phyloP scores from a whole-genome alignment of 805 yeast genomes.

The Kodamaea hsintzibuensis region DNA sequence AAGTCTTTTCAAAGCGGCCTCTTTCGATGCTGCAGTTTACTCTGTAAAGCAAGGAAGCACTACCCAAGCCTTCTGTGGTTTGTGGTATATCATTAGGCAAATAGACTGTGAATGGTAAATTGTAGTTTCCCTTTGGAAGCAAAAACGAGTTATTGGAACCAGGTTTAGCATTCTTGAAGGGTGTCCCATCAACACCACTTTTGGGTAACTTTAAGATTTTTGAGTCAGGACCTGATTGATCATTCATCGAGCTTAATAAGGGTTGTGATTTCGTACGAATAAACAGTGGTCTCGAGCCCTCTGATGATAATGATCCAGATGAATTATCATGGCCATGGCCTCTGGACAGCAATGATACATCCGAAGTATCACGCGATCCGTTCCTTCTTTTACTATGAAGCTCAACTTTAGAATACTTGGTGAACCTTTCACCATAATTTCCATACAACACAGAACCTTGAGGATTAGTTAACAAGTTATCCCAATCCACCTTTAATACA shows the following conservation, averaged over 20 bases:
- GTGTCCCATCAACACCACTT: constrained; percentile 46
- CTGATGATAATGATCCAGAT: background rate
- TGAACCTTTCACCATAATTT: constrained; percentile 40
- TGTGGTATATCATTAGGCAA: constrained; percentile 51
- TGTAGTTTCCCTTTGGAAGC: constrained; percentile 53
- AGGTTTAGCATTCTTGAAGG: constrained; percentile 31
- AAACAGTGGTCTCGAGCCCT: constrained; percentile 23
- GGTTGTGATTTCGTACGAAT: constrained; percentile 36
- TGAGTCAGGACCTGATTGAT: background rate
- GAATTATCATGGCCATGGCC: background rate
- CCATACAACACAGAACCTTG: constrained; percentile 43
- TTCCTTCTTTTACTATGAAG: constrained; percentile 14
- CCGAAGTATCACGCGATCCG: constrained; percentile 10
- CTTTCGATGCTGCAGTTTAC: constrained; percentile 43
- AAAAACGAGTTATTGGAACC: constrained; percentile 31
- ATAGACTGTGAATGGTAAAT: constrained; percentile 45
- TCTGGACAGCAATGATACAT: background rate
- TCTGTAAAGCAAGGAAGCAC: constrained; percentile 44
- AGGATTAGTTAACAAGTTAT: constrained; percentile 42
- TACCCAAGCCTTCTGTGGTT: constrained; percentile 50
- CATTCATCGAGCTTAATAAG: constrained; percentile 10
- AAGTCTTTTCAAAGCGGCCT: constrained; percentile 43
- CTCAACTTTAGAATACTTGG: constrained; percentile 21
- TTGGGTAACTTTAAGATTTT: constrained; percentile 21
- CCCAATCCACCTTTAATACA: constrained; percentile 48